Percentiles rank a stretch among this genome's conserved stretches.
These are phyloP conservation scores for Neurospora sp. DNA, from an alignment of 2,329 filamentous ascomycete genomes.

Conservation along the genomic window DNA sequence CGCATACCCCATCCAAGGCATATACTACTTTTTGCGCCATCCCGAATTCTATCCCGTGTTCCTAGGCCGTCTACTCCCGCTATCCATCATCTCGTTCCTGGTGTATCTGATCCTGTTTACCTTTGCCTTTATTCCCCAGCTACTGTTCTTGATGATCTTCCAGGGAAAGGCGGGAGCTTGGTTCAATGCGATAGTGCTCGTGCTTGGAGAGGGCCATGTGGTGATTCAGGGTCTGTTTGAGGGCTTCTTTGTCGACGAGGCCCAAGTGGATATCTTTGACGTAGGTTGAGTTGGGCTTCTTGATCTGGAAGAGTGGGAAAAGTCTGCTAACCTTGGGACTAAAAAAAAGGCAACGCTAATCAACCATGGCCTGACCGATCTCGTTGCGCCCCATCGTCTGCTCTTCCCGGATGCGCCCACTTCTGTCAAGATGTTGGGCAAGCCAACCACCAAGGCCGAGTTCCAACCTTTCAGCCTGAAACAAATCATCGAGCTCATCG, in stretches of 20 bases:
- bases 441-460: conserved; percentile 63
- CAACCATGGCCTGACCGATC: conserved; percentile 58
- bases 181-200: conserved; percentile 78
- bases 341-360: conserved; percentile 60
- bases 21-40: conserved; percentile 71
- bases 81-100: conserved; percentile 71
- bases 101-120: conserved; percentile 81
- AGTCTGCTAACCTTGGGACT: conserved; percentile 3
- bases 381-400: conserved; percentile 58
- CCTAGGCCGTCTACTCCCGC: conserved; percentile 64
- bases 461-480: conserved; percentile 84
- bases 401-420: conserved; percentile 58
- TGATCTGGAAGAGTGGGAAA: too few relatives aligned
- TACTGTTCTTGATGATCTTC: conserved; percentile 81
- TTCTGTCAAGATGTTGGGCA: conserved; percentile 72
- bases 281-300: conserved; percentile 28
- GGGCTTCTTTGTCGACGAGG: conserved; percentile 73
- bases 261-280: conserved; percentile 75
- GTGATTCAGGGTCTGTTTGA: conserved; percentile 64
- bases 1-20: conserved; percentile 57
- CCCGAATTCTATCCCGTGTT: conserved; percentile 78
- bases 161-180: conserved; percentile 73
- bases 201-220: conserved; percentile 72
- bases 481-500: conserved; percentile 79
- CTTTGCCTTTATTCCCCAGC: conserved; percentile 82